phyloP scores from a whole-genome alignment of 306 rosid genomes.

The Acacia crassicarpa region DNA sequence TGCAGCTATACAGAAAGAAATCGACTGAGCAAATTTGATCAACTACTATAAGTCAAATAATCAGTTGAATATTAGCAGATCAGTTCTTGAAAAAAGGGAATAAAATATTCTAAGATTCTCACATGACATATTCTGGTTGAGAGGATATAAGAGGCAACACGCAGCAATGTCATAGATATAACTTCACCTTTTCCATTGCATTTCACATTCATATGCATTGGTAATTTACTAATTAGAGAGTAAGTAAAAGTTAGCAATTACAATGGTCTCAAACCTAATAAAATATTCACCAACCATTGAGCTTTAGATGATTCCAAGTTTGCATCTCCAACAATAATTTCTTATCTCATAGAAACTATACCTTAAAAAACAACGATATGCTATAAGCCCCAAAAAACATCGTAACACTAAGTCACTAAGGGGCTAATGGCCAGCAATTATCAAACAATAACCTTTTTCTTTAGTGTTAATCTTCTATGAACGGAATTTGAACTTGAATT shows the following conservation, averaged over 20 bases:
- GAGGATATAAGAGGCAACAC: not conserved
- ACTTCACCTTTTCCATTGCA: conserved; percentile 1
- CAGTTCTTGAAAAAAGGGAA: not conserved
- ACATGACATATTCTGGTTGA: not conserved
- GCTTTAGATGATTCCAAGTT: not conserved
- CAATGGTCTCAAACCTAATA: not conserved
- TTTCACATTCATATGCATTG: not conserved
- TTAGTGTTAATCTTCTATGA: not conserved
- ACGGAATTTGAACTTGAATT: not conserved
- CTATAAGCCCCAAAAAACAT: not conserved
- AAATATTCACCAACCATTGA: not conserved
- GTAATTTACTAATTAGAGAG: not conserved
- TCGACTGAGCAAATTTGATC: not conserved
- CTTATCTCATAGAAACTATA: not conserved
- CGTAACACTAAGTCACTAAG: not conserved
- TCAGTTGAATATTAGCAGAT: not conserved
- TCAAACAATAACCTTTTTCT: not conserved
- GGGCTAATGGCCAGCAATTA: not conserved
- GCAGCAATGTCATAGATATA: not conserved
- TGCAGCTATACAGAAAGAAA: not conserved
- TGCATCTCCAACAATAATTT: not conserved
- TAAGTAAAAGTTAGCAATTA: not conserved
- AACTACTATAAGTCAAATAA: not conserved
- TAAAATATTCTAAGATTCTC: not conserved
- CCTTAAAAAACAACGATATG: not conserved